Conservation (phyloP, 2,329 filamentous ascomycete species). For the Tolypocladium guangdongense region DNA sequence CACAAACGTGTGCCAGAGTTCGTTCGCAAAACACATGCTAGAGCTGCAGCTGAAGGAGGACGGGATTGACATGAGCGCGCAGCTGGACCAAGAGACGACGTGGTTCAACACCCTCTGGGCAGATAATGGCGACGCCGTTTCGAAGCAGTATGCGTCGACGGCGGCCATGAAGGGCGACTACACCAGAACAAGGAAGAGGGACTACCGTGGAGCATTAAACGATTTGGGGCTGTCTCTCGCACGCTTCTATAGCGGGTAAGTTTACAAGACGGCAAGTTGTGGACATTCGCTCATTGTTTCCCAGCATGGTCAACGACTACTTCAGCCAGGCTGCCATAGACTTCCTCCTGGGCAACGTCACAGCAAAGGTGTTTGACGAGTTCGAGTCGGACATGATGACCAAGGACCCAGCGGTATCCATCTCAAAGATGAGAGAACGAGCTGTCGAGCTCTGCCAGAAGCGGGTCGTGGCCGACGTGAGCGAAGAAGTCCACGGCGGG, state of each 20-base stretch:
- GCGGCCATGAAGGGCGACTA: constrained; percentile 95
- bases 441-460: constrained; percentile 84
- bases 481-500: constrained; percentile 75
- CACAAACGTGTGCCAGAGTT: constrained; percentile 92
- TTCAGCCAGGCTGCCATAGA: constrained; percentile 94
- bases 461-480: constrained; percentile 73
- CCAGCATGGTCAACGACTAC: constrained; percentile 94
- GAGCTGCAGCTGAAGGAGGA: constrained; percentile 68
- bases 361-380: constrained; percentile 76
- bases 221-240: constrained; percentile 85
- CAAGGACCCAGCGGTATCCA: constrained; percentile 80
- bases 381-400: constrained; percentile 92
- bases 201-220: constrained; percentile 83
- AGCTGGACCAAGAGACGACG: constrained; percentile 65
- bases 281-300: constrained; percentile 4
- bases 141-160: constrained; percentile 90
- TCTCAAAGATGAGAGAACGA: constrained; percentile 72
- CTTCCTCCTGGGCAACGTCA: constrained; percentile 83
- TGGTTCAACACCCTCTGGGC: constrained; percentile 98
- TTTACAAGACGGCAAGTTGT: background rate
- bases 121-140: constrained; percentile 93
- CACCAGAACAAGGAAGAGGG: constrained; percentile 79
- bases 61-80: constrained; percentile 63
- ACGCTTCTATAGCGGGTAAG: constrained; percentile 56
- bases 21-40: constrained; percentile 72